Evolutionary conservation across 331 rosid genomes (phyloP).

Genomic region (Quercus lobata): DNA sequence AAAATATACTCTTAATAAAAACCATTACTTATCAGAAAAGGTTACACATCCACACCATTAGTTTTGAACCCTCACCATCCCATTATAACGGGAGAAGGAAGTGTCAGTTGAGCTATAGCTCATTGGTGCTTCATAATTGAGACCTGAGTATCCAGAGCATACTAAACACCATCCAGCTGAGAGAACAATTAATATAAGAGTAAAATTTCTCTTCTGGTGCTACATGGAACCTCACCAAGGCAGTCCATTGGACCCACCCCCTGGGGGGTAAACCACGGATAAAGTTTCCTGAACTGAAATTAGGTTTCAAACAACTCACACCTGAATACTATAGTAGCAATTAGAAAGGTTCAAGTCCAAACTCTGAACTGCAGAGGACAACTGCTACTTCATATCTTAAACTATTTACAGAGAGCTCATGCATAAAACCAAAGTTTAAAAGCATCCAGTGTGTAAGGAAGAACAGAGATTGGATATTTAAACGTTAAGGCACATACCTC

Average conservation of each 20-base stretch:
- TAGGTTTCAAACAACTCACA: not conserved
- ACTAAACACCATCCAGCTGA: not conserved
- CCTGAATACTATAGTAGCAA: not conserved
- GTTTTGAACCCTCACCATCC: too few relatives aligned
- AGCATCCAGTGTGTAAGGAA: slow-evolving; percentile 11
- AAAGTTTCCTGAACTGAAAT: not conserved
- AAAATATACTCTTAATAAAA: too few relatives aligned
- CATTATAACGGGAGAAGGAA: too few relatives aligned
- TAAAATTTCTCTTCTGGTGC: not conserved
- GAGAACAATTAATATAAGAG: not conserved
- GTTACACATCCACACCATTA: too few relatives aligned
- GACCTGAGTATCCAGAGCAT: not conserved
- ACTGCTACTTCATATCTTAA: not conserved
- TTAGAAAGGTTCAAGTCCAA: not conserved
- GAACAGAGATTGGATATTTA: slow-evolving; percentile 1
- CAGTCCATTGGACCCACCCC: too few relatives aligned
- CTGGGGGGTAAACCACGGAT: too few relatives aligned
- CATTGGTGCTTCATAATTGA: not conserved
- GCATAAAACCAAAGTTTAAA: slow-evolving; percentile 14
- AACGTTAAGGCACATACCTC: slow-evolving; percentile 39
- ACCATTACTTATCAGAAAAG: too few relatives aligned
- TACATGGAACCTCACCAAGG: too few relatives aligned
- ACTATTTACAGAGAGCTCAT: not conserved
- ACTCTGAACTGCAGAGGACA: not conserved
- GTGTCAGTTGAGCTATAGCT: too few relatives aligned